A percentile compares a stretch with the other conserved stretches of the same genome.
Evolutionary conservation across 1,284 basidiomycete genomes (phyloP).

Genomic region (Trametes pubescens): DNA sequence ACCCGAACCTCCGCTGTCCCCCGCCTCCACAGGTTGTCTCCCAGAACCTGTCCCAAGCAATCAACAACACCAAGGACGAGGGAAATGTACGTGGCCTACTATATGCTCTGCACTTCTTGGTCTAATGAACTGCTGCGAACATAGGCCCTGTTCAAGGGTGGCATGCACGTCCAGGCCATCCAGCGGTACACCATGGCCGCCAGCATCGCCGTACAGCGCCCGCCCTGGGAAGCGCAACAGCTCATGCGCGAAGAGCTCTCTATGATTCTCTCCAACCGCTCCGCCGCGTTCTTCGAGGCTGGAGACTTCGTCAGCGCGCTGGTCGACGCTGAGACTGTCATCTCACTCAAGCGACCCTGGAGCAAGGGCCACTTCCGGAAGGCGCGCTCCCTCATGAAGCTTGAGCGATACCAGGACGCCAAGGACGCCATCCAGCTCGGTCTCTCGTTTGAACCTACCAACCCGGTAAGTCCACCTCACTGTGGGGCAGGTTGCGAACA

Average conservation of each 20-base stretch:
- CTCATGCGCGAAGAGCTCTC: conserved; percentile 91
- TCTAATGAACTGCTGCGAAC: background rate
- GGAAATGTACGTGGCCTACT: conserved; percentile 78
- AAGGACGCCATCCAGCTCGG: conserved; percentile 85
- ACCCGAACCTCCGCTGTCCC: conserved; percentile 80
- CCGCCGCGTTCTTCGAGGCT: conserved; percentile 83
- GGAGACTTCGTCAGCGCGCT: conserved; percentile 86
- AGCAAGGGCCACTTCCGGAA: conserved; percentile 96
- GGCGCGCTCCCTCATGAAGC: conserved; percentile 86
- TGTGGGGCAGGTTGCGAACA: background rate
- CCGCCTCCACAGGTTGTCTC: conserved; percentile 83
- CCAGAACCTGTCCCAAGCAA: conserved; percentile 75
- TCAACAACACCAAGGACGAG: conserved; percentile 86
- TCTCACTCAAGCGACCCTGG: conserved; percentile 88
- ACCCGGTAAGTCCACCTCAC: conserved; percentile 58
- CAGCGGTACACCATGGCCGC: conserved; percentile 87
- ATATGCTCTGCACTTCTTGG: conserved; percentile 13
- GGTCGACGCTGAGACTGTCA: conserved; percentile 92
- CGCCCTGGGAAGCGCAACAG: conserved; percentile 89
- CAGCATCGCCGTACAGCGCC: conserved; percentile 82
- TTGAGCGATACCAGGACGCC: conserved; percentile 79
- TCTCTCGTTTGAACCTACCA: conserved; percentile 90
- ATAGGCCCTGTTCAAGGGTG: conserved; percentile 80
- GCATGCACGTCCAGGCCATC: conserved; percentile 81
- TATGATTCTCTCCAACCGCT: conserved; percentile 90